Percentiles rank a stretch among this genome's conserved stretches.
These are phyloP conservation scores for Cladorrhinum samala DNA, from an alignment of 495 filamentous ascomycete genomes.

Conservation along the genomic window DNA sequence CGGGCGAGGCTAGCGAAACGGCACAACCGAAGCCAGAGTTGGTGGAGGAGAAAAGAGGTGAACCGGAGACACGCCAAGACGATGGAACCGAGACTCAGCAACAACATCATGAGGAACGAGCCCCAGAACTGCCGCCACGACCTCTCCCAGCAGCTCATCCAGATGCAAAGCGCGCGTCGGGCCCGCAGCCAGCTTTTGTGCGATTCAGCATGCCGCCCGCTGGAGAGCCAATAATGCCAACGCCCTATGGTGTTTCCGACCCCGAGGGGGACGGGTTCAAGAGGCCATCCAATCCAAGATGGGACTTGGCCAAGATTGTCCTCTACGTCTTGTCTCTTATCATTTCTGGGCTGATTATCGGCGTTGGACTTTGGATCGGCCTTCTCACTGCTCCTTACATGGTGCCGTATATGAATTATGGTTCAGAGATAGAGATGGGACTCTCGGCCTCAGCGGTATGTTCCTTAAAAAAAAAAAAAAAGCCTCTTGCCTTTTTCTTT, in stretches of 20 bases:
- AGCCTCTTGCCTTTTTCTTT: neutral
- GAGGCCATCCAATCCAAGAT: conserved; percentile 8
- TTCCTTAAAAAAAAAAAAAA: too few relatives aligned
- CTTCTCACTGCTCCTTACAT: conserved; percentile 1
- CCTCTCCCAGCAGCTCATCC: neutral
- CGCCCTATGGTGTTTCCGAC: neutral
- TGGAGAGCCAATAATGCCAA: neutral
- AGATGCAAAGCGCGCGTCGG: neutral
- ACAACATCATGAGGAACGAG: neutral
- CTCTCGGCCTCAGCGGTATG: conserved; percentile 13
- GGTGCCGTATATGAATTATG: neutral
- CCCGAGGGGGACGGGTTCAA: neutral
- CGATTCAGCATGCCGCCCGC: neutral
- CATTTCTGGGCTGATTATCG: conserved; percentile 25
- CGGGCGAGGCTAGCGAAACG: neutral
- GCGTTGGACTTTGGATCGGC: conserved; percentile 17
- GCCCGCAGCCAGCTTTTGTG: neutral
- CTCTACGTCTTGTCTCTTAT: conserved; percentile 22
- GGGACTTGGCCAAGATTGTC: conserved; percentile 28
- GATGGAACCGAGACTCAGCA: neutral
- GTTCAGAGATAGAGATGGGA: conserved; percentile 1
- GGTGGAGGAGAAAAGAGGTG: neutral
- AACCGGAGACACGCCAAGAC: neutral
- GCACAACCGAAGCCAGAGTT: neutral
- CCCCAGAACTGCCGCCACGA: neutral